phyloP scores from a whole-genome alignment of 2,329 filamentous ascomycete species.

The Ceratocystis lukuohia region DNA sequence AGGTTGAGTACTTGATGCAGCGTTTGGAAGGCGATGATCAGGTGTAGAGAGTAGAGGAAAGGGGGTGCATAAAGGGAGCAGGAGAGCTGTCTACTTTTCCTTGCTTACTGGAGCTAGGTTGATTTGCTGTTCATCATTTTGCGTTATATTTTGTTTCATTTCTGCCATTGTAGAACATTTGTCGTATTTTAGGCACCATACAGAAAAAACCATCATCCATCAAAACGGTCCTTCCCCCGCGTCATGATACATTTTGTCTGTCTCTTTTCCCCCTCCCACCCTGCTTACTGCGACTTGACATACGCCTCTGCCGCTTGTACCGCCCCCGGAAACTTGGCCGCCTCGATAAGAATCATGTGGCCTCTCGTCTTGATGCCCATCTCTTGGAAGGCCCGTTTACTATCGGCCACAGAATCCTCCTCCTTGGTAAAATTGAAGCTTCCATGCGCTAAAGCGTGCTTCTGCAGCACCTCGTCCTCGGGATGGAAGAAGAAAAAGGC shows the following conservation, averaged over 20 bases:
- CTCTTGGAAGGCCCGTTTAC: slow-evolving; percentile 89
- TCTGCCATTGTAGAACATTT: slow-evolving; percentile 19
- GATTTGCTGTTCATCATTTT: neutral
- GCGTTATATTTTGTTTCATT: neutral
- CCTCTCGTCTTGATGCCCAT: slow-evolving; percentile 75
- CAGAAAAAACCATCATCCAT: neutral
- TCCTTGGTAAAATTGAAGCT: slow-evolving; percentile 69
- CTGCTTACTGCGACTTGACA: slow-evolving; percentile 35
- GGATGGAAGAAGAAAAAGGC: slow-evolving; percentile 81
- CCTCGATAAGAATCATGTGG: slow-evolving; percentile 77
- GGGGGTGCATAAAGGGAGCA: neutral
- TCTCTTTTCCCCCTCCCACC: neutral
- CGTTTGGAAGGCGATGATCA: slow-evolving; percentile 43
- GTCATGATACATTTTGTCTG: neutral
- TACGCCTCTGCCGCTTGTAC: slow-evolving; percentile 66
- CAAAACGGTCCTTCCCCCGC: too few relatives aligned
- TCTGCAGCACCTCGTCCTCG: slow-evolving; percentile 81
- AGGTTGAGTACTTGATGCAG: slow-evolving; percentile 97
- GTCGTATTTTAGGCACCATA: neutral
- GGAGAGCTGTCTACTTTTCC: neutral
- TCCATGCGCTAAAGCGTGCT: slow-evolving; percentile 55
- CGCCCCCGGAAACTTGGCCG: slow-evolving; percentile 57
- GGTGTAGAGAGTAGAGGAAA: neutral
- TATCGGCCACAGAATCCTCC: slow-evolving; percentile 71
- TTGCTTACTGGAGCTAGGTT: neutral